Evolutionary conservation across 2,329 filamentous ascomycete species (phyloP).

Genomic region (Fusarium anthophilum): DNA sequence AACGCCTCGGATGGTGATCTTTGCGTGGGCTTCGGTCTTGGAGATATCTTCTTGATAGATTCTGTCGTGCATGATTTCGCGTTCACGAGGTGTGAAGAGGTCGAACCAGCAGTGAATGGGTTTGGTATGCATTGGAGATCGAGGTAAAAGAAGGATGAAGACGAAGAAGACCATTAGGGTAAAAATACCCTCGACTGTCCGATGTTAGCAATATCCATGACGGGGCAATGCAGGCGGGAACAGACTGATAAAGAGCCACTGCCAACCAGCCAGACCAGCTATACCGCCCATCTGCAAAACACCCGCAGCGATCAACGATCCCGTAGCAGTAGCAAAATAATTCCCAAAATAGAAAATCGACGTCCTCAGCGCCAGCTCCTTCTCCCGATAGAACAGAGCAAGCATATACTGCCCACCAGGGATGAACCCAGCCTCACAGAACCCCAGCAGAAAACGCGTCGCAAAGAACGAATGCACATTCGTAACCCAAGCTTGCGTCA

Average conservation of each 20-base stretch:
- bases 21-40: constrained; percentile 27
- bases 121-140: constrained; percentile 16
- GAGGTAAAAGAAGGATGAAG: constrained; percentile 27
- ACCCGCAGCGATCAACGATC: constrained; percentile 22
- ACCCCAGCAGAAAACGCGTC: constrained; percentile 19
- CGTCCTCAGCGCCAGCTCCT: constrained; percentile 21
- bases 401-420: constrained; percentile 27
- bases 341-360: constrained; percentile 36
- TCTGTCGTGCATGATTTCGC: constrained; percentile 25
- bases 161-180: constrained; percentile 28
- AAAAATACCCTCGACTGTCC: constrained; percentile 22
- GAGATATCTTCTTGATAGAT: constrained; percentile 32
- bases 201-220: neutral
- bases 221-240: neutral
- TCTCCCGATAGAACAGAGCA: constrained; percentile 18
- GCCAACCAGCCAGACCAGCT: constrained; percentile 25
- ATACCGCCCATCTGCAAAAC: constrained; percentile 33
- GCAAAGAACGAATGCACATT: constrained; percentile 25
- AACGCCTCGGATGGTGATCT: constrained; percentile 4
- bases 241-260: constrained; percentile 30
- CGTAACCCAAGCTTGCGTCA: constrained; percentile 28
- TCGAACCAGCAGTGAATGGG: constrained; percentile 32
- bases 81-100: constrained; percentile 28
- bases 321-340: constrained; percentile 34
- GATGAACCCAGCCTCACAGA: constrained; percentile 31